Conservation (phyloP, 2,329 filamentous ascomycete genomes). For the Orbilia quercus region DNA sequence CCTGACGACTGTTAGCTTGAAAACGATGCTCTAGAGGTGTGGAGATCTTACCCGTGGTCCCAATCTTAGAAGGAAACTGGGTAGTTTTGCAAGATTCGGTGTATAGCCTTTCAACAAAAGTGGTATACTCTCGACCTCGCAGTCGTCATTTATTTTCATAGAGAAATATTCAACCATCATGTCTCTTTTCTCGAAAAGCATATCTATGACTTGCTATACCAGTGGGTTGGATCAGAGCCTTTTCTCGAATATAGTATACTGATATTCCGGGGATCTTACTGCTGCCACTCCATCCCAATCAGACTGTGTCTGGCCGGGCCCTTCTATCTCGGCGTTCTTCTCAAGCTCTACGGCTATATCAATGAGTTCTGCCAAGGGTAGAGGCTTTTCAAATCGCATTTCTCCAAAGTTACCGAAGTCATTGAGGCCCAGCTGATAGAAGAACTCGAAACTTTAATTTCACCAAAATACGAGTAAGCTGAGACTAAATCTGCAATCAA, state of each 20-base stretch:
- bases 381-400: slow-evolving; percentile 81
- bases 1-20: slow-evolving; percentile 64
- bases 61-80: slow-evolving; percentile 84
- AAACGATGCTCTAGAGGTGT: not conserved
- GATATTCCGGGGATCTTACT: slow-evolving; percentile 55
- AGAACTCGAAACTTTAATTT: slow-evolving; percentile 75
- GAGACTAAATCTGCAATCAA: not conserved
- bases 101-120: slow-evolving; percentile 89
- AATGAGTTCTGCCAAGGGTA: slow-evolving; percentile 77
- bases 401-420: slow-evolving; percentile 95
- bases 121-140: slow-evolving; percentile 81
- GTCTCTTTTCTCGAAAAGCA: slow-evolving; percentile 45
- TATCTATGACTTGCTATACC: slow-evolving; percentile 44
- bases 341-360: slow-evolving; percentile 78
- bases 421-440: slow-evolving; percentile 93
- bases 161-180: slow-evolving; percentile 96
- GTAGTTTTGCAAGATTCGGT: slow-evolving; percentile 85
- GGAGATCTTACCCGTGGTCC: slow-evolving; percentile 70
- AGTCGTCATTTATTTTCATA: slow-evolving; percentile 80
- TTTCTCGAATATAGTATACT: not conserved
- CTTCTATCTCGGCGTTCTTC: slow-evolving; percentile 65
- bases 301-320: slow-evolving; percentile 63
- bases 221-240: not conserved
- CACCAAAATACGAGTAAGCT: not conserved
- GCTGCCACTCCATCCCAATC: slow-evolving; percentile 74